Percentiles rank a stretch among this genome's conserved stretches.
These are phyloP conservation scores for Venturia carpophila DNA, from an alignment of 2,329 filamentous ascomycete species.

Conservation along the genomic window DNA sequence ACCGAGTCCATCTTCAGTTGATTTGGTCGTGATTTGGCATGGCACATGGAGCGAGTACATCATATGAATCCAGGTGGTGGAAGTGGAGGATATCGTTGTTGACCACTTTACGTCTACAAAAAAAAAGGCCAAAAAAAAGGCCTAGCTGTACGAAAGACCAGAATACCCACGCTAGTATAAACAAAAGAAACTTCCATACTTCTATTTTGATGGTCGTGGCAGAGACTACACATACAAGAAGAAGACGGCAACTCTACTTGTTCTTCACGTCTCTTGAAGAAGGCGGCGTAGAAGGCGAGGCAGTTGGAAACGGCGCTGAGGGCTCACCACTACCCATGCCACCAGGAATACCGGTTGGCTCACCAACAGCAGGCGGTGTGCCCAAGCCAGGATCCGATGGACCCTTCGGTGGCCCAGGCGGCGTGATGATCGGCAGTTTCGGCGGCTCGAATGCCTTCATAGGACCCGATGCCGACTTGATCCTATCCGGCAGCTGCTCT, in stretches of 20 bases:
- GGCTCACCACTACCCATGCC: background rate
- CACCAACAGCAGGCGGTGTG: background rate
- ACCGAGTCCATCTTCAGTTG: too few species aligned
- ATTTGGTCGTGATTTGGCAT: too few species aligned
- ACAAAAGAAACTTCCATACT: background rate
- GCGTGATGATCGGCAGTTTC: background rate
- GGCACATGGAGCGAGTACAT: too few species aligned
- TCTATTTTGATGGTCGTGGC: conserved; percentile 1
- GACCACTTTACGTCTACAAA: background rate
- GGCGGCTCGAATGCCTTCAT: conserved; percentile 57
- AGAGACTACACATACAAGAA: background rate
- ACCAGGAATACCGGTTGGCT: conserved; percentile 11
- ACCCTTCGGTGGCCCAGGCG: background rate
- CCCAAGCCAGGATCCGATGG: background rate
- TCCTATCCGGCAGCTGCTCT: conserved; percentile 66
- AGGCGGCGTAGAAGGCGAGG: background rate
- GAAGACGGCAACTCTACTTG: background rate
- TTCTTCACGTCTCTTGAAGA: background rate
- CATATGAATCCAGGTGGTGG: too few species aligned
- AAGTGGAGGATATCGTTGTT: background rate
- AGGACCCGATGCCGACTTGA: conserved; percentile 50
- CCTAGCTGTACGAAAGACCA: background rate
- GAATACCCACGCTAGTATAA: background rate
- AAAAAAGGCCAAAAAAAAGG: background rate
- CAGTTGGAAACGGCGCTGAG: background rate